Base-by-base conservation (phyloP, 768 basidiomycete species). In the Rhizopogon rudus region DNA sequence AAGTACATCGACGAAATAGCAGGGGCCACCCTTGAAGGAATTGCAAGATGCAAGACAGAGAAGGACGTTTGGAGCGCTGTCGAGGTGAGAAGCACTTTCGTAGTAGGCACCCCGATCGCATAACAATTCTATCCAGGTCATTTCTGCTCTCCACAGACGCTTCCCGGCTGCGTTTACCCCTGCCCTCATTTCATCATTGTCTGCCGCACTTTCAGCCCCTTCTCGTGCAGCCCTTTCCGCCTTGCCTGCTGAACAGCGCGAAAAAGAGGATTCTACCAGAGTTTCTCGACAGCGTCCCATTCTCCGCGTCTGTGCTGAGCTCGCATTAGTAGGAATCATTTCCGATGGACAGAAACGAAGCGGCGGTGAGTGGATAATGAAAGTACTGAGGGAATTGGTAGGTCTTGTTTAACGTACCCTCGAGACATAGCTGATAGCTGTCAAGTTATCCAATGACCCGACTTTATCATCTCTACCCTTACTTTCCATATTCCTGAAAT, bases 1-100 rank as follows among this genome's bases (percentile, higher is more conserved):
- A 98, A 97, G 72, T 98, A 99, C 67, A 79, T 95, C 46, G 95
- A 97, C 65, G 97, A 99, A 72, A 87, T 98, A 58, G 91, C 88
- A 1, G 83, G 84, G 10, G 95, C 94, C 6, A 78, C 87, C 1
- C 74, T 91, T 2, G 97, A 99, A 66, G 97, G 97, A 4, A 76
- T 94, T 40, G 71, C 71, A 8, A 82, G 88, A 59, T 96, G 94
- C 70, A 97, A 93, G 75, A 91, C 89, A 0, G 96, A 97, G 69
- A 86, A 87, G 60, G 96, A 99, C 62, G 81, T 92, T 17, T 89
- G 89, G 86, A 86, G 86, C 55, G 93, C 93, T 28, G 89, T 93
- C 16, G 95, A 98, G 80, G 97, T 96, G 57, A 61, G 76, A 57
- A 63, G 62, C 40, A 55, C 46, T 17, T 25, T 2, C 29, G 12